Evolutionary conservation across 2,329 filamentous ascomycete species (phyloP), one percentile per base, ranked within the genome.

Genomic region (Cryphonectria radicalis): DNA sequence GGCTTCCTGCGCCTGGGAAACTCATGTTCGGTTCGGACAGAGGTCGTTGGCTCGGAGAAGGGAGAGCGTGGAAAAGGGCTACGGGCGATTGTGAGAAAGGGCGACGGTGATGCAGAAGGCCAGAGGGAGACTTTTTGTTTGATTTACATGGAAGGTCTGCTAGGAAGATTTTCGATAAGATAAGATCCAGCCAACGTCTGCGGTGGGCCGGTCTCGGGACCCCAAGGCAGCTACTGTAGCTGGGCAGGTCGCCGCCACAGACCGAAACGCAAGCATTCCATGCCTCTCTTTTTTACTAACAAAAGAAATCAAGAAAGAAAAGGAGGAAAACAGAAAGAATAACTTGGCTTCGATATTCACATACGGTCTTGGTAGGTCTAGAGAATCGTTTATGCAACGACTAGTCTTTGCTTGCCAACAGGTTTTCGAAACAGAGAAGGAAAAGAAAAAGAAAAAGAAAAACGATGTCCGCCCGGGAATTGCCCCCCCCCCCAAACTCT

Each of bases 11-110:
- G 37, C 70, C 78, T 22, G 81, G 81, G 57, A 83, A 80, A 73
- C 79, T 84, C 83, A 85, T 85, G 25, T 17, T 73, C n/a, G 62
- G 19, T 35, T 68, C 59, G 40, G 25, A 35, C 3, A 46, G 35
- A 59, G 6, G 35, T 37, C 17, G 50, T 43, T 53, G 50, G 37
- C 4, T 40, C 14, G n/a, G 1, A 28, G 3, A 37, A 40, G 40
- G 17, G 37, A 13, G 37, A 25, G 28, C 25, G 40, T 43, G 62
- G 35, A 25, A 63, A 28, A 28, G 11, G 19, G 22, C 13, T 17
- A 19, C 10, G 22, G 17, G 13, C n/a, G 35, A 17, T 42, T 5
- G 13, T 37, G 11, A 40, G 40, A 25, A 43, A 10, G 19, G 19
- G 35, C 32, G 13, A 22, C 32, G 35, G 25, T n/a, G n/a, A 63